phyloP scores from a whole-genome alignment of 805 yeast species.

The Candida loeiensis region DNA sequence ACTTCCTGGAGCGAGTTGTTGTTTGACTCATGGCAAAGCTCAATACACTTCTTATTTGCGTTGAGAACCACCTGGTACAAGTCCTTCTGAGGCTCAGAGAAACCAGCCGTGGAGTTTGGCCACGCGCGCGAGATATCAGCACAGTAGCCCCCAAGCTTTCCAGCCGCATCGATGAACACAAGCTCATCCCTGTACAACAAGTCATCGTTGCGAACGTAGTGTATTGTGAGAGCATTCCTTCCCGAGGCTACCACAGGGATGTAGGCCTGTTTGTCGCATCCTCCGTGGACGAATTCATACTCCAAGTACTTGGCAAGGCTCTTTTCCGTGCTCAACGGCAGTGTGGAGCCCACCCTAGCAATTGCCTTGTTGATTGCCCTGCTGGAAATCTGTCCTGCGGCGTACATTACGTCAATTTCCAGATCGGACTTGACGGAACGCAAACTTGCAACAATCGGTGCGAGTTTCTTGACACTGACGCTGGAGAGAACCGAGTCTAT shows the following conservation, averaged over 20 bases:
- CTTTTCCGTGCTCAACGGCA: slow-evolving; percentile 64
- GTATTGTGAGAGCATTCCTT: slow-evolving; percentile 82
- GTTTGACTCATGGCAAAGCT: slow-evolving; percentile 53
- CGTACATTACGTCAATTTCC: slow-evolving; percentile 76
- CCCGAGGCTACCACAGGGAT: slow-evolving; percentile 98
- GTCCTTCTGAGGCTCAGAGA: slow-evolving; percentile 76
- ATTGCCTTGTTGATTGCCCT: slow-evolving; percentile 82
- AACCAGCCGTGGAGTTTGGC: slow-evolving; percentile 76
- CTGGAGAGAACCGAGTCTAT: slow-evolving; percentile 17
- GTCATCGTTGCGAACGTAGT: slow-evolving; percentile 91
- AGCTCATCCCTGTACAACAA: slow-evolving; percentile 69
- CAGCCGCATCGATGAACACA: slow-evolving; percentile 94
- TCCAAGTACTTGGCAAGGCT: slow-evolving; percentile 78
- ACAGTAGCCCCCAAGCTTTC: slow-evolving; percentile 88
- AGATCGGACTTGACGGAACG: slow-evolving; percentile 72
- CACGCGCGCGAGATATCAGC: slow-evolving; percentile 96
- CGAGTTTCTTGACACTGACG: slow-evolving; percentile 42
- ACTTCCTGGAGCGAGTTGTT: slow-evolving; percentile 46
- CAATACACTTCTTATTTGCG: slow-evolving; percentile 77
- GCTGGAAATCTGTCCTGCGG: slow-evolving; percentile 79
- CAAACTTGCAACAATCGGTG: slow-evolving; percentile 41
- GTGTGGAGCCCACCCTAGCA: slow-evolving; percentile 45
- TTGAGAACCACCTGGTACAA: slow-evolving; percentile 83
- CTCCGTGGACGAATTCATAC: slow-evolving; percentile 77
- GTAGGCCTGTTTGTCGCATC: slow-evolving; percentile 87